Percentiles rank a stretch among this genome's conserved stretches.
Conservation (phyloP, 495 filamentous ascomycete genomes). For the Daldinia loculata region DNA sequence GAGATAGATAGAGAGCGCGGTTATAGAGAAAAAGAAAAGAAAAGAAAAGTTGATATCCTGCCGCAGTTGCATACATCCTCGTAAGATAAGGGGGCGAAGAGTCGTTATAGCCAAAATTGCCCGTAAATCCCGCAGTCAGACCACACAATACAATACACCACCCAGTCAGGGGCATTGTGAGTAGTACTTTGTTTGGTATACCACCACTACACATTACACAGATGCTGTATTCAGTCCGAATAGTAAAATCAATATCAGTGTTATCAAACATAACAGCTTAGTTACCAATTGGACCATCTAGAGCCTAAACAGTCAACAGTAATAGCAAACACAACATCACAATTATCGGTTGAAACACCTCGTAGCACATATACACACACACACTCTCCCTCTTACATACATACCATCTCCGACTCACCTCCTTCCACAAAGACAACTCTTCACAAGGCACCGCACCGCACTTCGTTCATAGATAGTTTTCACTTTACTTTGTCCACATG, state of each 20-base stretch:
- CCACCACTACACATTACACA: neutral
- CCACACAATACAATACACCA: neutral
- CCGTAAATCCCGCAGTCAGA: neutral
- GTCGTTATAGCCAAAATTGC: neutral
- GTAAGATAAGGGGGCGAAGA: neutral
- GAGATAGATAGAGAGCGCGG: neutral
- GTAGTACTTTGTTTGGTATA: neutral
- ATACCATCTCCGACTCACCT: neutral
- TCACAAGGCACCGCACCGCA: neutral
- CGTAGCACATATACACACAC: neutral
- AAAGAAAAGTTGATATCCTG: neutral
- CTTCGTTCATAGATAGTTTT: neutral
- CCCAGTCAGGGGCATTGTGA: neutral
- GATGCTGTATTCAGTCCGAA: neutral
- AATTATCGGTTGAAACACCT: neutral
- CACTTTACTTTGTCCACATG: slow-evolving; percentile 33
- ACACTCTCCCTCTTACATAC: neutral
- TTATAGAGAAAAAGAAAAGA: slow-evolving; percentile 3
- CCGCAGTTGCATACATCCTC: neutral
- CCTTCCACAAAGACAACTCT: neutral
- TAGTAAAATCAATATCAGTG: neutral
- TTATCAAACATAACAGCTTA: neutral
- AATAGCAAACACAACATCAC: neutral
- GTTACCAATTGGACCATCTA: neutral
- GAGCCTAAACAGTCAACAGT: neutral